These are phyloP conservation scores for Lindgomyces ingoldianus DNA, from an alignment of 495 filamentous ascomycete species.

Conservation along the genomic window DNA sequence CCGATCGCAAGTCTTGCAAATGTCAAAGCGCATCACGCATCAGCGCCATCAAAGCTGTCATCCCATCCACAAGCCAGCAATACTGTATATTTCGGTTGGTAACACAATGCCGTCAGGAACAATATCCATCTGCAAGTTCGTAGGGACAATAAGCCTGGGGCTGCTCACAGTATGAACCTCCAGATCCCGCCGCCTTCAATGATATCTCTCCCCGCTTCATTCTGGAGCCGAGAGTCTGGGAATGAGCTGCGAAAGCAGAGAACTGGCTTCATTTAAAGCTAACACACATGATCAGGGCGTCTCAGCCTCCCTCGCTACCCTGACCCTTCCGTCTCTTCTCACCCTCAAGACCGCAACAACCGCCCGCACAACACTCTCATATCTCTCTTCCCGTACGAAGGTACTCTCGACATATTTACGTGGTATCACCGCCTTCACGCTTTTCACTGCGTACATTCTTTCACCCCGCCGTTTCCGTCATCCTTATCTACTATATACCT, in stretches of 20 bases:
- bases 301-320: constrained; percentile 72
- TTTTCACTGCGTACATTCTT: constrained; percentile 71
- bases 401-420: constrained; percentile 62
- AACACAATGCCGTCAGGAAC: constrained; percentile 63
- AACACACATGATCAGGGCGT: constrained; percentile 62
- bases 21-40: constrained; percentile 17
- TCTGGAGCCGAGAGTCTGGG: too few species aligned
- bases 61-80: background rate
- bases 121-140: constrained; percentile 79
- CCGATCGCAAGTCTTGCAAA: background rate
- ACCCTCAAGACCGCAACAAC: constrained; percentile 69
- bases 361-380: constrained; percentile 66
- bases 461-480: constrained; percentile 71
- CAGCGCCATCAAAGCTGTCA: constrained; percentile 3
- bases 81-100: too few species aligned
- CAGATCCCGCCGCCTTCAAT: constrained; percentile 21
- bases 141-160: constrained; percentile 83
- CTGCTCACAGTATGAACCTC: constrained; percentile 68
- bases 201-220: too few species aligned
- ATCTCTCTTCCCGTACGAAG: constrained; percentile 59
- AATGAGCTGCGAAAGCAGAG: constrained; percentile 10
- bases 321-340: constrained; percentile 74
- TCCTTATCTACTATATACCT: constrained; percentile 83
- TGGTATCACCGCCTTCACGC: constrained; percentile 59
- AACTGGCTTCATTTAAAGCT: constrained; percentile 1